Evolutionary conservation across 2,329 filamentous ascomycete species (phyloP), one percentile per base, ranked within the genome.

Genomic region (Immersiporthe knoxdaviesiana): DNA sequence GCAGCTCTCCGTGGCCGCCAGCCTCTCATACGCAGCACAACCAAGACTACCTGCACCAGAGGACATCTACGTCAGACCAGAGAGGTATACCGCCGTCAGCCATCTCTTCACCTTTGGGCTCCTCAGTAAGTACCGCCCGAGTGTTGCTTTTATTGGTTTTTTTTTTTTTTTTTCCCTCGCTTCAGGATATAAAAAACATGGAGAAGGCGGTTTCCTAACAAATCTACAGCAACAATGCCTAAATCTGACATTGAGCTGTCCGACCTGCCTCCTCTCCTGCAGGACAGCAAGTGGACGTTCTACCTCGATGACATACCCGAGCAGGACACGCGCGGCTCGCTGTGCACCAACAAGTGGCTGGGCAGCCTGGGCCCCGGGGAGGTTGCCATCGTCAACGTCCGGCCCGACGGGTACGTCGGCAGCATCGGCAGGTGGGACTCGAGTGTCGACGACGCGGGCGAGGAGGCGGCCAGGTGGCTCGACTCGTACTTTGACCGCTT

Each of bases 371-470:
- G 79, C 0, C 81, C 82, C 0, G 81, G 84, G 12, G 85, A 91
- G 72, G 85, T 91, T 7, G 88, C 86, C 5, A 85, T 93, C 54
- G 82, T 90, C 54, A 90, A 91, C 73, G 88, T 93, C 1, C 84
- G 91, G 6, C 91, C 91, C 0, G 91, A 93, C 77, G 91, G 91
- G 14, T 93, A 93, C 76, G 87, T 93, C 5, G 91, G 91, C 1
- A 88, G 84, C n/a, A 78, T 92, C 32, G 81, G 84, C 59, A 79
- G 84, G 54, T 86, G 84, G 84, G 84, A 86, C 75, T 81, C 83
- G 44, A 82, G 80, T 72, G 75, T 84, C 37, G 84, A 85, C 67
- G 83, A 84, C 56, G 78, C 84, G 7, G 86, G 85, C 56, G 77
- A 83, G 56, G 81, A 84, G 61, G 86, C 86, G 11, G 86, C 85